Base-by-base conservation (phyloP, 768 basidiomycete genomes). In the Rhodotorula sphaerocarpa region DNA sequence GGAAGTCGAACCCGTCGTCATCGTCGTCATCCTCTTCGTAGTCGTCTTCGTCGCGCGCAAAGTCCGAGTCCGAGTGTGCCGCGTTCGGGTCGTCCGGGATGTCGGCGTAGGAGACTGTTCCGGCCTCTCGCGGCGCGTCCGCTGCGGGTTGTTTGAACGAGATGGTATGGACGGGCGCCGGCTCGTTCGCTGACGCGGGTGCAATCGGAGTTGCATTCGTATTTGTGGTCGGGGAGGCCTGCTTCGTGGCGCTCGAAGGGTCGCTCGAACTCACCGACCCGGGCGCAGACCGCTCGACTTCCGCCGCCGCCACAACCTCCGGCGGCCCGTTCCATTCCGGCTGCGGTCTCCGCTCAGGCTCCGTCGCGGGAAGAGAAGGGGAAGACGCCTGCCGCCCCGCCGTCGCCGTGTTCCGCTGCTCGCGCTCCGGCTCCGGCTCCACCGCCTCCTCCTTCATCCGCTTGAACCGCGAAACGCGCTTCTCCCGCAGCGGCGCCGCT, bases 121-220 rank as follows among this genome's bases (percentile, higher is more conserved):
- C 64, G 20, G 52, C 50, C 21, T 31, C 9, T 23, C 10, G 2
- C 23, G 42, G 31, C 45, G 42, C 28, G 55, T 47, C n/a, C 39
- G 58, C n/a, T 33, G 54, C 7, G 9, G 36, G 36, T 16, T 46
- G 44, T 16, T 56, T 61, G 42, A 69, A 57, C 30, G 63, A 59
- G 44, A 69, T 61, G 28, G 67, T 69, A 28, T 69, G 67, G 3
- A 69, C 42, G 5, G 67, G 67, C 5, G 48, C 61, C 20, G 53
- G 48, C n/a, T n/a, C n/a, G 23, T 48, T 10, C 14, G 16, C 6
- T 1, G 10, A 4, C 28, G 25, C 18, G 20, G 30, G 23, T 39
- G 36, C n/a, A n/a, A n/a, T n/a, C n/a, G n/a, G n/a, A n/a, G n/a
- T n/a, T n/a, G n/a, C n/a, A n/a, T n/a, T n/a, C n/a, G n/a, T n/a